These are phyloP conservation scores for Fennellomyces sp. DNA, from an alignment of 371 early-diverging fungal species.

Conservation along the genomic window DNA sequence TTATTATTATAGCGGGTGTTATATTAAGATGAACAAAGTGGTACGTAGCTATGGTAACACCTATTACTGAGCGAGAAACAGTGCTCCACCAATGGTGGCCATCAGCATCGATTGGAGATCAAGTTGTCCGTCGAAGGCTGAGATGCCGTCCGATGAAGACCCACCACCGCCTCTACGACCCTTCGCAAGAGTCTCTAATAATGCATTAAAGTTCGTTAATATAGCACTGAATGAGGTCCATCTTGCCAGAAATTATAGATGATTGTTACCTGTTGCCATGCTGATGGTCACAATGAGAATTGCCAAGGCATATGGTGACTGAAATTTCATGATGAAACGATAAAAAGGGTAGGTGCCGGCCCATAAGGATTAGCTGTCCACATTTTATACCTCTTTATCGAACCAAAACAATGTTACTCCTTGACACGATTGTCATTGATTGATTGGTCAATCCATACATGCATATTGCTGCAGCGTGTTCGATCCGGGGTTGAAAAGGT, in stretches of 20 bases:
- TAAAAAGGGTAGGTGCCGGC: no score
- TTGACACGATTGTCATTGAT: no score
- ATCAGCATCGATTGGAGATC: neutral
- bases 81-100: neutral
- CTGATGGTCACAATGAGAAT: neutral
- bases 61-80: neutral
- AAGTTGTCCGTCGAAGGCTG: neutral
- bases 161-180: slow-evolving; percentile 16
- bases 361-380: no score
- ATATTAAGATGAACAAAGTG: neutral
- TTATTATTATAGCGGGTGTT: neutral
- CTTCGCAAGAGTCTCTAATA: slow-evolving; percentile 15
- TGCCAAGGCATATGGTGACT: neutral
- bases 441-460: no score
- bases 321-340: no score
- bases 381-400: no score
- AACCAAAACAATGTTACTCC: no score
- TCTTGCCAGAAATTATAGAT: neutral
- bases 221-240: neutral
- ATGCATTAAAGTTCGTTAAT: neutral
- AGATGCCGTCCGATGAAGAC: neutral
- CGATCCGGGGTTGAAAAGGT: no score
- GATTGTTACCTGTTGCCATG: neutral
- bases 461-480: no score
- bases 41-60: neutral